These are phyloP conservation scores for Fusarium subtropicale DNA, from an alignment of 2,329 filamentous ascomycete species.

Conservation along the genomic window DNA sequence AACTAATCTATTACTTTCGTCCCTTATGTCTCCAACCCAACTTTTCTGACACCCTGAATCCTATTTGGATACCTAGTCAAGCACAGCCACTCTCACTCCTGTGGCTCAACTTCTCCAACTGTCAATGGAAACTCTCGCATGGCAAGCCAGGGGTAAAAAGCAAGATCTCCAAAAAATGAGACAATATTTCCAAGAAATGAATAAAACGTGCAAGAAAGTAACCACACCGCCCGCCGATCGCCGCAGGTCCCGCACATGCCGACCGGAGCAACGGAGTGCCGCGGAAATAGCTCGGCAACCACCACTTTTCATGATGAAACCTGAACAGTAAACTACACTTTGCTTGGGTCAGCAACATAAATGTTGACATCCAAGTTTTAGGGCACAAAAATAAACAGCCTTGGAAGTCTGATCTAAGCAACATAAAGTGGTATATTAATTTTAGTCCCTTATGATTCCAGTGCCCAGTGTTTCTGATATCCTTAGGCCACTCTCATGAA, in stretches of 20 bases:
- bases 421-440: neutral
- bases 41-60: no score
- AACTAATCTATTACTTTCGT: neutral
- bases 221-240: conserved; percentile 28
- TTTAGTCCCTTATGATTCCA: neutral
- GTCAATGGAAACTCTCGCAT: neutral
- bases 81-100: neutral
- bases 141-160: conserved; percentile 20
- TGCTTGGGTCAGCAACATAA: no score
- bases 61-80: no score
- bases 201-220: neutral
- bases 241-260: conserved; percentile 28
- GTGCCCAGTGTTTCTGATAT: neutral
- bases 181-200: neutral
- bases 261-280: conserved; percentile 35
- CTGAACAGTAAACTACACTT: neutral
- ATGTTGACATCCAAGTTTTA: neutral
- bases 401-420: neutral
- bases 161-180: conserved; percentile 17
- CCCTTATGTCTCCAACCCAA: neutral
- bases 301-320: conserved; percentile 5
- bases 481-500: neutral
- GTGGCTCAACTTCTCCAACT: conserved; percentile 33
- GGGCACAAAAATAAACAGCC: neutral
- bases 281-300: conserved; percentile 45